Percentiles rank a stretch among this genome's conserved stretches.
phyloP scores from a whole-genome alignment of 305 asterid genomes.

The Rubia tinctorum region DNA sequence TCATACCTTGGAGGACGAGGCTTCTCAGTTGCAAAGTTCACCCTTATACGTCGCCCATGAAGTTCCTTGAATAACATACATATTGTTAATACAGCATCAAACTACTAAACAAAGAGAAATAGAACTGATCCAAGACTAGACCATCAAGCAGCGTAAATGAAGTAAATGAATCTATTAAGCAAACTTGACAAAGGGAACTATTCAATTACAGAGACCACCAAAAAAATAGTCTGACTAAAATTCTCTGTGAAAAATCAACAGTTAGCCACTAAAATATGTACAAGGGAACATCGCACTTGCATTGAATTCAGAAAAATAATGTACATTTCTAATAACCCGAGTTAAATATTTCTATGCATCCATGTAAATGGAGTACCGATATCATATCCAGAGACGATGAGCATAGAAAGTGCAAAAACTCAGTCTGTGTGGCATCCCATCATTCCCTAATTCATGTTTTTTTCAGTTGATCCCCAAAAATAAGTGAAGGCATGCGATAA shows the following conservation, averaged over 20 bases:
- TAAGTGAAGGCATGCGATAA: background rate
- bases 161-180: background rate
- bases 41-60: slow-evolving; percentile 75
- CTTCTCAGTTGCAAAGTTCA: slow-evolving; percentile 74
- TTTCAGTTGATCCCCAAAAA: background rate
- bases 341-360: background rate
- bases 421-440: background rate
- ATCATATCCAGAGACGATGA: background rate
- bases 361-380: background rate
- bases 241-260: background rate
- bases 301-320: background rate
- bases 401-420: background rate
- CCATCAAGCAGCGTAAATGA: background rate
- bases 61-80: slow-evolving; percentile 50
- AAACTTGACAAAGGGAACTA: background rate
- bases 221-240: background rate
- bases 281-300: background rate
- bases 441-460: background rate
- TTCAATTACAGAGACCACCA: background rate
- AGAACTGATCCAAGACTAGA: background rate
- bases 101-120: background rate
- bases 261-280: slow-evolving; percentile 1
- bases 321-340: background rate
- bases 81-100: background rate
- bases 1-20: slow-evolving; percentile 42